These are phyloP conservation scores for Ophiocordyceps camponoti-saundersi DNA, from an alignment of 2,329 filamentous ascomycete genomes.

Conservation along the genomic window DNA sequence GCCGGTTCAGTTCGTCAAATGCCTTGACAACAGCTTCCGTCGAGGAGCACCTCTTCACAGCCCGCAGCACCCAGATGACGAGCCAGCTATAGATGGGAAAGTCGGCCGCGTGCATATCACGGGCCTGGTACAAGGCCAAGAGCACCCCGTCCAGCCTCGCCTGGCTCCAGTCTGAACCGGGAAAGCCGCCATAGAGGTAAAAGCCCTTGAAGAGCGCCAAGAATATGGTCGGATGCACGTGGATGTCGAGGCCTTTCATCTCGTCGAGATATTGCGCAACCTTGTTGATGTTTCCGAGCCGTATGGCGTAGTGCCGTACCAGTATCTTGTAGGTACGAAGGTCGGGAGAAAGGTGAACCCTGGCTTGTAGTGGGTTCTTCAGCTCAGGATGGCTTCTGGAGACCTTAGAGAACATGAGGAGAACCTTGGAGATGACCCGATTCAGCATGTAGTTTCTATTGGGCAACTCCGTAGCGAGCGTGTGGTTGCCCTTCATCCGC, in stretches of 20 bases:
- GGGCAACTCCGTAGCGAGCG: slow-evolving; percentile 19
- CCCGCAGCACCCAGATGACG: slow-evolving; percentile 40
- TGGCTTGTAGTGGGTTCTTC: slow-evolving; percentile 35
- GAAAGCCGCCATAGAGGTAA: slow-evolving; percentile 47
- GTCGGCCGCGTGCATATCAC: slow-evolving; percentile 26
- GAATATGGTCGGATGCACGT: slow-evolving; percentile 61
- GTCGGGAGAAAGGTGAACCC: slow-evolving; percentile 53
- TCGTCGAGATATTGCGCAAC: slow-evolving; percentile 60
- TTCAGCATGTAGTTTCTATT: slow-evolving; percentile 27
- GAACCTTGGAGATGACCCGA: slow-evolving; percentile 32
- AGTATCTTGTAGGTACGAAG: slow-evolving; percentile 66
- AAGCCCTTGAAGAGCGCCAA: slow-evolving; percentile 75
- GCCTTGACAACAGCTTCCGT: slow-evolving; percentile 32
- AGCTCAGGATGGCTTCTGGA: slow-evolving; percentile 39
- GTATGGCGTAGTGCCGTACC: slow-evolving; percentile 54
- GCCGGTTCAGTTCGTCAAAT: slow-evolving; percentile 30
- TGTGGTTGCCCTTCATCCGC: slow-evolving; percentile 57
- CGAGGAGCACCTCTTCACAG: slow-evolving; percentile 44
- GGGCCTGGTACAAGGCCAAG: slow-evolving; percentile 40
- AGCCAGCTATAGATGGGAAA: slow-evolving; percentile 44
- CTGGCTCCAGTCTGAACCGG: slow-evolving; percentile 53
- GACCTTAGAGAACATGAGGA: slow-evolving; percentile 41
- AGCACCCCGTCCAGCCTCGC: slow-evolving; percentile 52
- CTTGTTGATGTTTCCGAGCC: slow-evolving; percentile 52
- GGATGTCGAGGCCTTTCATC: slow-evolving; percentile 54